These are phyloP conservation scores for Teratosphaeria zuluensis DNA, from an alignment of 2,329 filamentous ascomycete genomes.

Conservation along the genomic window DNA sequence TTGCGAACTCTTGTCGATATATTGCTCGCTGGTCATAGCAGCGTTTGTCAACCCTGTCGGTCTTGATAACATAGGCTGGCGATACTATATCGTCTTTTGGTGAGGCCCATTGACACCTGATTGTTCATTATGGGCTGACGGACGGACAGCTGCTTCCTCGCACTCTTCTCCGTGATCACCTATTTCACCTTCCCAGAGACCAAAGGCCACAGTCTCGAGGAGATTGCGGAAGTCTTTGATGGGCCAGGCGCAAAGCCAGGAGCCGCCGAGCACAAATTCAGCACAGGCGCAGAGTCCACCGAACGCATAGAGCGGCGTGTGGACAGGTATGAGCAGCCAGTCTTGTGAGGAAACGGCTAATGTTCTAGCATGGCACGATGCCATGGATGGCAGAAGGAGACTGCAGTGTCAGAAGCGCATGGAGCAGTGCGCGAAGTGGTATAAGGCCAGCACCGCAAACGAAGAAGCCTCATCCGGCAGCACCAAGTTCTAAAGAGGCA, in stretches of 20 bases:
- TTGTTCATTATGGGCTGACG: not conserved
- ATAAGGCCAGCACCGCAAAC: no score
- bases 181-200: slow-evolving; percentile 25
- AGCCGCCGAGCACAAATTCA: slow-evolving; percentile 6
- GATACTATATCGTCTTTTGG: slow-evolving; percentile 29
- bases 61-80: slow-evolving; percentile 22
- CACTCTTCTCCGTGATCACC: slow-evolving; percentile 14
- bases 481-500: no score
- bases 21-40: slow-evolving; percentile 17
- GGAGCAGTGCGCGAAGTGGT: no score
- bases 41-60: slow-evolving; percentile 29
- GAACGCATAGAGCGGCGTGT: slow-evolving; percentile 14
- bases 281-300: slow-evolving; percentile 7
- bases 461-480: no score
- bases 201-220: slow-evolving; percentile 28
- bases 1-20: slow-evolving; percentile 17
- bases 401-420: no score
- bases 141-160: slow-evolving; percentile 12
- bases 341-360: no score
- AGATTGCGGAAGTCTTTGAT: slow-evolving; percentile 37
- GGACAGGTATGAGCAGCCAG: slow-evolving; percentile 3
- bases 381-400: no score
- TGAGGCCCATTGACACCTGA: slow-evolving; percentile 17
- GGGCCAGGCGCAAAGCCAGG: slow-evolving; percentile 8
- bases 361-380: no score